A percentile compares a stretch with the other conserved stretches of the same genome.
Evolutionary conservation across 1,139 yeast genomes (phyloP).

Genomic region (Diutina rugosa): DNA sequence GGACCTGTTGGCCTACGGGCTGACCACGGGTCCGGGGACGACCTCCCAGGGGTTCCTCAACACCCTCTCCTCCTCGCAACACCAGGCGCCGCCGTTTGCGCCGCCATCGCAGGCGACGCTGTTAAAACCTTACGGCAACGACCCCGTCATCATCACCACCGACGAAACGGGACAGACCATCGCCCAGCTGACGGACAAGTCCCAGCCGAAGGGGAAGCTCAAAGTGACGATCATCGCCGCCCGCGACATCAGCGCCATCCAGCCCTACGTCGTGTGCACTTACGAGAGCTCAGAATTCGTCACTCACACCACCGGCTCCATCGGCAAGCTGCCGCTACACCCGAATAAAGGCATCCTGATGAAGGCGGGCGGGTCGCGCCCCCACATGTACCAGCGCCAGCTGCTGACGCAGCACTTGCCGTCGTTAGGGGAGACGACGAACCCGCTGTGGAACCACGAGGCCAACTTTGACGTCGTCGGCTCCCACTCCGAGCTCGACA

Average conservation of each 20-base stretch:
- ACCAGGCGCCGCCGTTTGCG: neutral
- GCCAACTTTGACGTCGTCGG: constrained; percentile 89
- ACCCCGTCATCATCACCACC: constrained; percentile 31
- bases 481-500: constrained; percentile 67
- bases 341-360: neutral
- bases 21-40: constrained; percentile 27
- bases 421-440: constrained; percentile 26
- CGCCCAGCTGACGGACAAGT: constrained; percentile 10
- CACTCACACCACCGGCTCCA: constrained; percentile 65
- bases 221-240: constrained; percentile 77
- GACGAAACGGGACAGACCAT: constrained; percentile 30
- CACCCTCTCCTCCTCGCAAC: neutral
- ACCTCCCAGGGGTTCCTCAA: constrained; percentile 5
- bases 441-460: constrained; percentile 83
- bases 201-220: constrained; percentile 67
- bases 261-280: constrained; percentile 87
- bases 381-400: constrained; percentile 46
- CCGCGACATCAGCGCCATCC: constrained; percentile 46
- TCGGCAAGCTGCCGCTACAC: constrained; percentile 25
- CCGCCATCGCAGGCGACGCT: neutral
- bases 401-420: constrained; percentile 52
- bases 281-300: constrained; percentile 89
- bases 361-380: constrained; percentile 13
- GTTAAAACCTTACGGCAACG: neutral
- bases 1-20: constrained; percentile 55